Base-by-base conservation (phyloP, 768 basidiomycete species). In the Tephrocybe sp. region DNA sequence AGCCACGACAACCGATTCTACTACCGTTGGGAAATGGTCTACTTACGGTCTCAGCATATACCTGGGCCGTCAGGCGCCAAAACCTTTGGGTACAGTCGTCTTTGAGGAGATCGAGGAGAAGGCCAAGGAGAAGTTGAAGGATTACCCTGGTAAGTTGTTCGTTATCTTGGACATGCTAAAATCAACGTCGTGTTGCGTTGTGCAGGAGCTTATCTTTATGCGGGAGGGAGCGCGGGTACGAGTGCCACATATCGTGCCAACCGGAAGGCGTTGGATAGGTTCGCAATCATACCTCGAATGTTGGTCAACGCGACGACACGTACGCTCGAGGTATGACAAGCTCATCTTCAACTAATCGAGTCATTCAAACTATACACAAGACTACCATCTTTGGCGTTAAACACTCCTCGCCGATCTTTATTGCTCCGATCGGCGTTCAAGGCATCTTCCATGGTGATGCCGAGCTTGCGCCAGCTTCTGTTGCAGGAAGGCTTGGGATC, bases 201-300 rank as follows among this genome's bases (percentile, higher is more conserved):
- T 12, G 34, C 36, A 73, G 88, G 82, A 48, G 66, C 87, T 8
- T 94, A 84, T 69, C 72, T 81, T 68, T 94, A 91, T 59, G 83
- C 84, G 2, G 79, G 78, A 48, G 88, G 88, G 34, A 88, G 81
- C 53, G 91, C 91, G 9, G 92, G 91, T 1, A 77, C 80, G 2
- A 72, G 74, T 47, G 70, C 76, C 23, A 94, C 92, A 1, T 79
- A 86, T 61, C 70, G 63, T 9, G 80, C 79, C 42, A 94, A 94
- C 59, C 73, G 72, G 27, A 74, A 68, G 33, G 84, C 81, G 2
- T 75, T 92, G 46, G 71, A 80, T 19, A 80, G 73, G 47, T 91
- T 78, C 73, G 78, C 77, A 29, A 86, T 94, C 61, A 71, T 93
- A n/a, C 90, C 90, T 2, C 79, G 84, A 5, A 89, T 91, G 88